Evolutionary conservation across 75 land plant genomes (phyloP), one percentile per base, ranked within the genome.

Genomic region (Selaginella moellendorffii): DNA sequence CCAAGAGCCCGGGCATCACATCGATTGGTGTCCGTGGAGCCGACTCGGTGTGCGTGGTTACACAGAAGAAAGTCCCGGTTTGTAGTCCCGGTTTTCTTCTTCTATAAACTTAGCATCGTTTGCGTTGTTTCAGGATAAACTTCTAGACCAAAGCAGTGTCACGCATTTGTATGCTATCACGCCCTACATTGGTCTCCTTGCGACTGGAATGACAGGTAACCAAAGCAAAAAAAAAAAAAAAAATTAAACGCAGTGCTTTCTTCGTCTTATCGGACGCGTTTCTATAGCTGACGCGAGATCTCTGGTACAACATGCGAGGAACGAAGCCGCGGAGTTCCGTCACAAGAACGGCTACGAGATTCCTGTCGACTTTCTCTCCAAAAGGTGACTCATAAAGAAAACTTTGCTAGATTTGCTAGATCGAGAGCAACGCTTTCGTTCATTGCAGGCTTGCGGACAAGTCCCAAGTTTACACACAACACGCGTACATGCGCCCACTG

Each of bases 11-110:
- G 18, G 88, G 85, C 29, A 85, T 83, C 56, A 91, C 97, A 2
- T 91, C 97, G 22, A 91, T 91, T 54, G 97, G 93, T 1, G 97
- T 91, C n/a, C 74, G 89, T 0, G 97, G 97, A 0, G 82, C 78
- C 65, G 97, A 91, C 54, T 87, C 93, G 0, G 84, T 91, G 0
- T 91, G 97, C 62, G 92, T 87, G 60, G 97, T 91, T 12, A 91
- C 97, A 2, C 97, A 91, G 80, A 87, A 84, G 80, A 91, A 91
- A 67, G 97, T 91, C 30, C 97, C 97, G 62, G 97, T 91, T 52
- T 69, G 95, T 78, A n/a, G n/a, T n/a, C n/a, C n/a, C n/a, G n/a
- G n/a, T n/a, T n/a, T n/a, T n/a, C n/a, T n/a, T n/a, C n/a, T n/a
- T n/a, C n/a, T n/a, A n/a, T n/a, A n/a, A n/a, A n/a, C n/a, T n/a